These are phyloP conservation scores for Agarophyton chilense DNA, from an alignment of 23 red algal species.

Conservation along the genomic window DNA sequence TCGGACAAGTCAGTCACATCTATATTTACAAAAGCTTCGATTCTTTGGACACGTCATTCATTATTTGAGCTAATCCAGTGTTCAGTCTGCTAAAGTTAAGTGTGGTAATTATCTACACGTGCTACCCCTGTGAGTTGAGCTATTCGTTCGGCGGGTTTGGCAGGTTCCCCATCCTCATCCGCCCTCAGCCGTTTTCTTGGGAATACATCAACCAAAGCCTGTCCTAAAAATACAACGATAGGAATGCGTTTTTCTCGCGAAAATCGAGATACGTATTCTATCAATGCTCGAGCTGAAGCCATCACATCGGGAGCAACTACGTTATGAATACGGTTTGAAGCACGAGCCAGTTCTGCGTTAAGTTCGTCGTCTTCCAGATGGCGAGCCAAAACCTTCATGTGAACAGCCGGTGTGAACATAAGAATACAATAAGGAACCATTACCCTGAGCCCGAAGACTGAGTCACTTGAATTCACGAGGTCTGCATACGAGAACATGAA, in stretches of 20 bases:
- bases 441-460: conserved; percentile 66
- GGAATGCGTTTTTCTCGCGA: conserved; percentile 77
- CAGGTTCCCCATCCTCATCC: background rate
- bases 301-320: conserved; percentile 55
- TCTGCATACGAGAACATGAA: conserved; percentile 84
- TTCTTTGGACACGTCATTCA: no score
- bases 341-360: conserved; percentile 37
- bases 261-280: conserved; percentile 79
- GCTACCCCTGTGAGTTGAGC: conserved; percentile 51
- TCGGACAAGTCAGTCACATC: background rate
- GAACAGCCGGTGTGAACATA: conserved; percentile 74
- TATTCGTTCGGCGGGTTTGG: conserved; percentile 39
- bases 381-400: conserved; percentile 83
- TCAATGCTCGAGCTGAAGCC: conserved; percentile 53
- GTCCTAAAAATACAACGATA: conserved; percentile 79
- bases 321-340: conserved; percentile 41
- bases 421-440: conserved; percentile 57
- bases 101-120: conserved; percentile 34
- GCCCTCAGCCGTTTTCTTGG: conserved; percentile 19
- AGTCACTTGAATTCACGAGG: conserved; percentile 68
- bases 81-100: conserved; percentile 11
- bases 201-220: conserved; percentile 65
- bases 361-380: conserved; percentile 81
- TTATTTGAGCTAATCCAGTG: no score
- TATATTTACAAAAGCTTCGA: background rate